Conservation (phyloP, 805 yeast genomes). For the Wickerhamiella azyma region DNA sequence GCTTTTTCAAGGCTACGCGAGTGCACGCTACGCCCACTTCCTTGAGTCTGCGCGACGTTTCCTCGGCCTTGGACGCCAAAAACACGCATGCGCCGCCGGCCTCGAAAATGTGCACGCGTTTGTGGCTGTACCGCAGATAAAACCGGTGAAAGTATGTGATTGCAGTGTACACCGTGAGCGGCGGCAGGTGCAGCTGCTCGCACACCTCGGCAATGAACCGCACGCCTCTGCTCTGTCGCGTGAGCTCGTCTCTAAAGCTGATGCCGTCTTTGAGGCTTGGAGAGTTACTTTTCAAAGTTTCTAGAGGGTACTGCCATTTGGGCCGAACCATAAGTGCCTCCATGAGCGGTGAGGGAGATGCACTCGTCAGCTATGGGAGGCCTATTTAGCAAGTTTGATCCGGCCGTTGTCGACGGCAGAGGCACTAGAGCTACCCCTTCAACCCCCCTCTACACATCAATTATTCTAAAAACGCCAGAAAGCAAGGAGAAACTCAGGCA, state of each 20-base stretch:
- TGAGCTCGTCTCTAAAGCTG: slow-evolving; percentile 28
- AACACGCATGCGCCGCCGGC: slow-evolving; percentile 38
- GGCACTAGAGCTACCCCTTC: not conserved
- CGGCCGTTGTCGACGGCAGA: not conserved
- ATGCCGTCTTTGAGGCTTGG: slow-evolving; percentile 26
- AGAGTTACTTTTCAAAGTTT: slow-evolving; percentile 14
- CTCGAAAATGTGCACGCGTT: slow-evolving; percentile 35
- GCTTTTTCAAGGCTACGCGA: slow-evolving; percentile 33
- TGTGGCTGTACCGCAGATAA: slow-evolving; percentile 34
- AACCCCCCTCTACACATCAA: not conserved
- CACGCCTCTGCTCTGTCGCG: slow-evolving; percentile 35
- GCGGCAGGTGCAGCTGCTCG: slow-evolving; percentile 32
- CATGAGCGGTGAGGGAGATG: slow-evolving; percentile 9
- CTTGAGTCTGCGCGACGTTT: slow-evolving; percentile 34
- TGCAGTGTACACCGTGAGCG: slow-evolving; percentile 37
- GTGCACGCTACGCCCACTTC: slow-evolving; percentile 40
- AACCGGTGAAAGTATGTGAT: slow-evolving; percentile 37
- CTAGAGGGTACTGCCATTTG: slow-evolving; percentile 19
- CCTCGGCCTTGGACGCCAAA: slow-evolving; percentile 42
- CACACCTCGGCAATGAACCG: slow-evolving; percentile 35
- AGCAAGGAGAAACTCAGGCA: slow-evolving; percentile 20
- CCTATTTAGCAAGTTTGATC: not conserved
- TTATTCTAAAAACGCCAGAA: not conserved
- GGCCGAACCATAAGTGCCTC: slow-evolving; percentile 17
- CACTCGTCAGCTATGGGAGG: not conserved